phyloP scores from a whole-genome alignment of 495 filamentous ascomycete species.

The Aspergillus panamensis region DNA sequence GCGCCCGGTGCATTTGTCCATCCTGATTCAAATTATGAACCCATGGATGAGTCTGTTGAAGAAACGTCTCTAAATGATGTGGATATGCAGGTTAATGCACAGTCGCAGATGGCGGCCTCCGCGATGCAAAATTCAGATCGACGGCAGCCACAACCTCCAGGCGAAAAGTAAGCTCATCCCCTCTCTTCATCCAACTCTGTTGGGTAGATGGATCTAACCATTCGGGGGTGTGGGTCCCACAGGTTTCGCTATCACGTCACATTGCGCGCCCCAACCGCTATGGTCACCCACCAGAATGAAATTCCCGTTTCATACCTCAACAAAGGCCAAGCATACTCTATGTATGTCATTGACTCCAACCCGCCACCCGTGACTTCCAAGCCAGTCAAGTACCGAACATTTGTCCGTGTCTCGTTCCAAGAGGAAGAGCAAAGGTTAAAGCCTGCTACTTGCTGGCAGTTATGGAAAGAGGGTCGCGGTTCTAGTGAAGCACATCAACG shows the following conservation, averaged over 20 bases:
- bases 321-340: conserved; percentile 86
- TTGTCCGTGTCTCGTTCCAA: conserved; percentile 87
- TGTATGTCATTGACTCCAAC: conserved; percentile 67
- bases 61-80: conserved; percentile 55
- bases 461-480: conserved; percentile 94
- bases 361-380: conserved; percentile 45
- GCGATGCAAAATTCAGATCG: conserved; percentile 25
- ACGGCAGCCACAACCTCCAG: conserved; percentile 28
- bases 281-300: conserved; percentile 82
- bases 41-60: conserved; percentile 62
- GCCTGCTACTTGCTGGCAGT: conserved; percentile 81
- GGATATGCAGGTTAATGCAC: conserved; percentile 36
- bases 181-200: conserved; percentile 17
- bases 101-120: conserved; percentile 28
- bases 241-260: conserved; percentile 92
- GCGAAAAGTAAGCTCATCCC: conserved; percentile 48
- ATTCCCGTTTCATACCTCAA: conserved; percentile 95
- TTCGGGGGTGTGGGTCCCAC: conserved; percentile 24
- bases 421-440: conserved; percentile 82
- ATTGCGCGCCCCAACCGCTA: conserved; percentile 92
- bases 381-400: conserved; percentile 70
- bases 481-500: conserved; percentile 85
- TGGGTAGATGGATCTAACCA: too few relatives aligned
- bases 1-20: conserved; percentile 79
- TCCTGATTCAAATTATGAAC: conserved; percentile 71